Conservation (phyloP, 306 rosid genomes). For the Vachellia pachyceras region DNA sequence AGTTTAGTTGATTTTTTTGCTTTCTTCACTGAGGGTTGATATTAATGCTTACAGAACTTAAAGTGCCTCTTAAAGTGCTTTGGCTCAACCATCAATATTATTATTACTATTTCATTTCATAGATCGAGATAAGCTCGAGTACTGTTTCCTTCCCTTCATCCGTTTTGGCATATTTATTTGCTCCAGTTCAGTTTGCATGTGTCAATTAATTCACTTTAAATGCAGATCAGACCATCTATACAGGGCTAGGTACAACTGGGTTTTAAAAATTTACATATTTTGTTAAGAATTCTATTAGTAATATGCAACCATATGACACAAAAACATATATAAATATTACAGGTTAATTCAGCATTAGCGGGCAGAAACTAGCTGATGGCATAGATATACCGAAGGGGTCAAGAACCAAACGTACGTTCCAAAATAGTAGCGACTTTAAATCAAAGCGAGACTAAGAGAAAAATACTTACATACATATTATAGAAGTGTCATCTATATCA, state of each 20-base stretch:
- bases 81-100: not conserved
- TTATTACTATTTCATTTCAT: not conserved
- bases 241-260: not conserved
- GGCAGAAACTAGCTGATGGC: not conserved
- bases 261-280: not conserved
- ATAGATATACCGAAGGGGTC: not conserved
- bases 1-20: not conserved
- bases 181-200: not conserved
- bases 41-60: slow-evolving; percentile 4
- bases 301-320: no score
- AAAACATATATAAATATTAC: not conserved
- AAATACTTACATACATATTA: no score
- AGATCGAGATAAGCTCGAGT: not conserved
- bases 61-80: slow-evolving; percentile 4
- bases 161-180: not conserved
- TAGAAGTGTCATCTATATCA: no score
- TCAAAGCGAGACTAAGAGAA: no score
- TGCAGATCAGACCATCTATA: not conserved
- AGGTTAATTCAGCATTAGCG: not conserved
- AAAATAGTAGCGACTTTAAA: not conserved
- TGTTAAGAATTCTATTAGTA: not conserved
- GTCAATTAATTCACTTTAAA: not conserved
- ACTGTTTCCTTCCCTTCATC: no score
- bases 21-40: not conserved
- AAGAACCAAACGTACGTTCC: not conserved